phyloP scores from a whole-genome alignment of 768 basidiomycete genomes.

The Termitomyces titanicus region DNA sequence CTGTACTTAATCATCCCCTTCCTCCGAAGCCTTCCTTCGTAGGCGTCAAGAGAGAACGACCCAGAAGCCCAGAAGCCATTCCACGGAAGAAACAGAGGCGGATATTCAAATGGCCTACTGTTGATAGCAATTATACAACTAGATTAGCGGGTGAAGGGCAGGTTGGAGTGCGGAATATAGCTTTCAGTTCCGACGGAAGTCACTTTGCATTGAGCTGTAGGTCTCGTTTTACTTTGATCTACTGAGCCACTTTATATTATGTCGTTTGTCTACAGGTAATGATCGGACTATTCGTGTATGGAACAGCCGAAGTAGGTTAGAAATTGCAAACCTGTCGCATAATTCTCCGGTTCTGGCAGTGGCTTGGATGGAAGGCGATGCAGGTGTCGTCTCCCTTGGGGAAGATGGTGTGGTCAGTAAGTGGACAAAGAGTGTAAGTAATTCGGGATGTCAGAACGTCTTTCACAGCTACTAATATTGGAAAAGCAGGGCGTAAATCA shows the following conservation, averaged over 20 bases:
- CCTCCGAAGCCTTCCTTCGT: conserved; percentile 28
- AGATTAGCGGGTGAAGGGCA: conserved; percentile 44
- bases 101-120: conserved; percentile 45
- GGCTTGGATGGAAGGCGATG: conserved; percentile 58
- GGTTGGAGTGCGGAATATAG: conserved; percentile 42
- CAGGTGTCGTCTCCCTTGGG: conserved; percentile 53
- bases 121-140: conserved; percentile 32
- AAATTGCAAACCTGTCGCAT: conserved; percentile 56
- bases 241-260: conserved; percentile 1
- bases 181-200: conserved; percentile 51
- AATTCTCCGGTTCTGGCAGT: conserved; percentile 44
- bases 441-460: background rate
- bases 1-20: conserved; percentile 23
- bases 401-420: conserved; percentile 55
- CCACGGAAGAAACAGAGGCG: conserved; percentile 29
- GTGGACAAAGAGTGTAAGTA: conserved; percentile 54
- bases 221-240: conserved; percentile 18
- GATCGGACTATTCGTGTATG: conserved; percentile 65
- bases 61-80: conserved; percentile 16
- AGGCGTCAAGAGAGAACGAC: conserved; percentile 37
- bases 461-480: background rate
- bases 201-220: conserved; percentile 56
- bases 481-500: conserved; percentile 38
- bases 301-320: conserved; percentile 42
- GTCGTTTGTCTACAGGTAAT: conserved; percentile 32